These are phyloP conservation scores for Trametes punicea DNA, from an alignment of 768 basidiomycete genomes.

Conservation along the genomic window DNA sequence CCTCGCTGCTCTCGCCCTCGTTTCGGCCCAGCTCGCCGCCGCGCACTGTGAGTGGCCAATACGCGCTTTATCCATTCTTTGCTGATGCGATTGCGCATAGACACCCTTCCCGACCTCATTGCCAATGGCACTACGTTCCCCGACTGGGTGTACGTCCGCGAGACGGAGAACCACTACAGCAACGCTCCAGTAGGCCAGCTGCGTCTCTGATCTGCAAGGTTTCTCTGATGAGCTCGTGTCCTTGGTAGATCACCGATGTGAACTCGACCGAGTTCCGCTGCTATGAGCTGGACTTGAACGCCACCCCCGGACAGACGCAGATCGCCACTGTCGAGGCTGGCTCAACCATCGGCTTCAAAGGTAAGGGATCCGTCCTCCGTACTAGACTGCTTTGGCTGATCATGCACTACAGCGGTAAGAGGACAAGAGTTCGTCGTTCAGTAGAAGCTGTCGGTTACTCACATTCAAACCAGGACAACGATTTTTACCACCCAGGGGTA, in stretches of 20 bases:
- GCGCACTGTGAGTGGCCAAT: constrained; percentile 20
- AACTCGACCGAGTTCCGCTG: constrained; percentile 30
- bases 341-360: constrained; percentile 30
- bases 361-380: not conserved
- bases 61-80: not conserved
- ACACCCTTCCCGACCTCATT: constrained; percentile 31
- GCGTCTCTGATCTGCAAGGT: not conserved
- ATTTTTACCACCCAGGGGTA: constrained; percentile 28
- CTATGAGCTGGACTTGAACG: constrained; percentile 29
- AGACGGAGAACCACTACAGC: constrained; percentile 28
- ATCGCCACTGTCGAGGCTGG: constrained; percentile 30
- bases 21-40: constrained; percentile 19
- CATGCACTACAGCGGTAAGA: not conserved
- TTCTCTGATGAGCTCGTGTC: not conserved
- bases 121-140: constrained; percentile 19
- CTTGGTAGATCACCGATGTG: constrained; percentile 27
- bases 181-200: constrained; percentile 27
- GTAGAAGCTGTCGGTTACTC: too few relatives aligned
- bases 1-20: constrained; percentile 19
- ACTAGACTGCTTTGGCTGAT: not conserved
- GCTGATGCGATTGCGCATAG: constrained; percentile 9
- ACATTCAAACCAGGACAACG: too few relatives aligned
- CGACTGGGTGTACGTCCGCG: constrained; percentile 31
- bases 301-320: constrained; percentile 25
- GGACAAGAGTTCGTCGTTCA: too few relatives aligned